Percentiles rank a stretch among this genome's conserved stretches.
phyloP scores from a whole-genome alignment of 306 rosid genomes.

The Nissolia schottii region DNA sequence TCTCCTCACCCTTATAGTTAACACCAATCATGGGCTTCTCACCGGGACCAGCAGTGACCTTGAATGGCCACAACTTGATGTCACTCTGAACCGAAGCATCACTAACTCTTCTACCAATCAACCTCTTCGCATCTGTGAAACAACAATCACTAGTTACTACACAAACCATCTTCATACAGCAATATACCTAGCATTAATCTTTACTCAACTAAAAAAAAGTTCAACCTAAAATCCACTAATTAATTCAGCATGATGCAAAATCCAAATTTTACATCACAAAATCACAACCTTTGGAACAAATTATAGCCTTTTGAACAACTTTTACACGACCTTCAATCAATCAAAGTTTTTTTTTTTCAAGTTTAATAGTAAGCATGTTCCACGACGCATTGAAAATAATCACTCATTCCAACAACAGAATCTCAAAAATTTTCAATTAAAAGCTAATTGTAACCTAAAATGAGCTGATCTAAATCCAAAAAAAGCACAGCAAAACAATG shows the following conservation, averaged over 20 bases:
- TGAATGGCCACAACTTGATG: constrained; percentile 75
- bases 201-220: not conserved
- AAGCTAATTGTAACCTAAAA: too few relatives aligned
- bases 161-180: not conserved
- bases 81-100: constrained; percentile 74
- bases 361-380: too few relatives aligned
- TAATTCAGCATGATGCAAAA: not conserved
- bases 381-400: too few relatives aligned
- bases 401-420: too few relatives aligned
- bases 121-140: constrained; percentile 66
- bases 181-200: not conserved
- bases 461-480: not conserved
- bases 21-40: constrained; percentile 71
- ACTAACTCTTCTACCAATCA: constrained; percentile 67
- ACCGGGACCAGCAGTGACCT: constrained; percentile 44
- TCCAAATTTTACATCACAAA: not conserved
- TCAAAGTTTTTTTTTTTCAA: too few relatives aligned
- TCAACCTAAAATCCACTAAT: not conserved
- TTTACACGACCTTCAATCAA: too few relatives aligned
- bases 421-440: too few relatives aligned
- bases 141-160: not conserved
- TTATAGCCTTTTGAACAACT: too few relatives aligned
- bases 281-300: not conserved
- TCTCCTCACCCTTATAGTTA: constrained; percentile 56
- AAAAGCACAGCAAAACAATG: too few relatives aligned